Conservation (phyloP, 352 stramenopile species). For the Phytopythium cucurbitacearum region DNA sequence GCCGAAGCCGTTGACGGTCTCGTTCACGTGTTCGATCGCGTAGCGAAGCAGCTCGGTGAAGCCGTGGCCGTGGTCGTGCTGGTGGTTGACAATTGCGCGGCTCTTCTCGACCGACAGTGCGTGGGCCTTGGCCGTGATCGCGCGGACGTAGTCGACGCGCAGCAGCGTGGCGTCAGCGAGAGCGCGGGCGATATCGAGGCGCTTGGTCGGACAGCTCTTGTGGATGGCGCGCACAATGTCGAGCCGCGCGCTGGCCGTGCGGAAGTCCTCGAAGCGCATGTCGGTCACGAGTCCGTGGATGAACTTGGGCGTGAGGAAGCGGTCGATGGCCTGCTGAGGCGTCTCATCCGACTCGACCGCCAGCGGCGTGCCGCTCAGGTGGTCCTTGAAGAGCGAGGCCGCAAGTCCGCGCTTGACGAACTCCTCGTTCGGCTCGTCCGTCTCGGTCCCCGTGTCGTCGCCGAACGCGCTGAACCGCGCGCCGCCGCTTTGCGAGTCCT, state of each 20-base stretch:
- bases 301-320: constrained; percentile 68
- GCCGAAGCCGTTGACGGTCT: constrained; percentile 30
- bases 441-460: constrained; percentile 74
- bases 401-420: constrained; percentile 81
- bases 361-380: constrained; percentile 28
- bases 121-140: constrained; percentile 37
- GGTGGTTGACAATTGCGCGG: constrained; percentile 37
- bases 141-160: constrained; percentile 64
- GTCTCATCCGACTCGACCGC: constrained; percentile 24
- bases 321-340: constrained; percentile 49
- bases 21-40: constrained; percentile 74
- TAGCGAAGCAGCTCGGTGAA: constrained; percentile 82
- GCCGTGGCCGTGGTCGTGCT: constrained; percentile 73
- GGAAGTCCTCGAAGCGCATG: constrained; percentile 83
- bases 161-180: constrained; percentile 67
- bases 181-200: constrained; percentile 61
- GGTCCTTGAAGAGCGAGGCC: constrained; percentile 71
- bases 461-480: constrained; percentile 56
- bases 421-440: constrained; percentile 76
- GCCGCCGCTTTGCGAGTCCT: constrained; percentile 12
- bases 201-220: constrained; percentile 69
- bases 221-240: constrained; percentile 86
- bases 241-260: constrained; percentile 71
- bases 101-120: constrained; percentile 57
- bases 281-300: constrained; percentile 78